Base-by-base conservation (phyloP, 768 basidiomycete species). In the Termitomyces sp. region DNA sequence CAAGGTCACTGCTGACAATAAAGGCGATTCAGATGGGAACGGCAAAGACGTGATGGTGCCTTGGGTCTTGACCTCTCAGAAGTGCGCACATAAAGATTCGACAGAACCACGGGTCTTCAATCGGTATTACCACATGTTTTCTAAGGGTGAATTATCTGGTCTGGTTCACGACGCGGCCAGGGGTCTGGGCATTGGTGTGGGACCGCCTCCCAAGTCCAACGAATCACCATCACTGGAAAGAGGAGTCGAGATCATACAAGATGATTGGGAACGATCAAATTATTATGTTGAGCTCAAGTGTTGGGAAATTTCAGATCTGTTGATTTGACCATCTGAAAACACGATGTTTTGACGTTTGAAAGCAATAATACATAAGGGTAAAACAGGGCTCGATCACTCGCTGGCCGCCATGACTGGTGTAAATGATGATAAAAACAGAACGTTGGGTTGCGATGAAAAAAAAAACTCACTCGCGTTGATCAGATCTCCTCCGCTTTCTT, bases 101-200 rank as follows among this genome's bases (percentile, higher is more conserved):
- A 58, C 47, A 42, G 56, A 62, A 55, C 68, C 69, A 47, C 72
- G 80, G 58, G 76, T 88, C 3, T 90, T 83, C 72, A 85, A 93
- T 65, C 80, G 97, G 53, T 99, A 97, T 66, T 99, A 99, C 66
- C 97, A 99, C 68, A 90, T 99, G 81, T 99, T 98, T 66, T 79
- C 83, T 0, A 74, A 82, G 42, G 90, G 87, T 19, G 97, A 99
- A 70, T 78, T 99, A 46, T 58, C 65, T 17, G 68, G 68, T 12
- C 77, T 97, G 10, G 81, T 88, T 5, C 53, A 58, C 8, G 75
- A 80, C 34, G 93, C 94, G 0, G 88, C 88, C 3, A 58, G 64
- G 28, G 80, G 72, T 22, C 67, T 92, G 56, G 79, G 73, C 0
- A 65, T 93, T 26, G 57, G 68, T 4, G 72, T 93, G 30, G 81